These are phyloP conservation scores for Phellopilus nigrolimitatus DNA, from an alignment of 1,284 basidiomycete species.

Conservation along the genomic window DNA sequence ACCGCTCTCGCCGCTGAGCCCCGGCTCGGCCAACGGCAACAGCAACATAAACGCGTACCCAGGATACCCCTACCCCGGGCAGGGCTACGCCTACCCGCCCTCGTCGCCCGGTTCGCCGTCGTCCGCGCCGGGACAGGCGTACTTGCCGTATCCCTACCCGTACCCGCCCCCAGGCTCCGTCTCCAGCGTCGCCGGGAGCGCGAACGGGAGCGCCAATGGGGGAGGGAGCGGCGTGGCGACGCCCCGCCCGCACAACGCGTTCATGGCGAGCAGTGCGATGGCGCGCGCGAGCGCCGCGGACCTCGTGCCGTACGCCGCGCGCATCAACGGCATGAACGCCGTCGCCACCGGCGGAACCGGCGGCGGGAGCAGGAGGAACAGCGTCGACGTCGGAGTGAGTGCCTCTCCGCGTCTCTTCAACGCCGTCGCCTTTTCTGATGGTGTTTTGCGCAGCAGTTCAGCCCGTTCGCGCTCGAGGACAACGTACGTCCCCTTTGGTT, in stretches of 20 bases:
- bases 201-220: background rate
- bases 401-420: background rate
- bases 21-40: too few relatives aligned
- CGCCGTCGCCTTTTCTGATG: background rate
- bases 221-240: background rate
- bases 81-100: too few relatives aligned
- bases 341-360: too few relatives aligned
- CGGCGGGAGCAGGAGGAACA: background rate
- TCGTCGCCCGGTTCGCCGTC: too few relatives aligned
- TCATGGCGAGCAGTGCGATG: constrained; percentile 18
- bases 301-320: constrained; percentile 13
- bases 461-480: background rate
- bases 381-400: constrained; percentile 4
- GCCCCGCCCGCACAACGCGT: constrained; percentile 14
- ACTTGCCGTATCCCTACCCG: background rate
- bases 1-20: background rate
- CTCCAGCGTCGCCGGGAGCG: background rate
- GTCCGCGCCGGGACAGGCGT: too few relatives aligned
- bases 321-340: constrained; percentile 7
- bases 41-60: too few relatives aligned
- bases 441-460: background rate
- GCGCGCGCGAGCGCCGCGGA: constrained; percentile 14
- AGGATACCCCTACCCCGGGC: too few relatives aligned
- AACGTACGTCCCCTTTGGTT: background rate
- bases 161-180: background rate